Evolutionary conservation across 1,284 basidiomycete species (phyloP).

Genomic region (Grifola frondosa): DNA sequence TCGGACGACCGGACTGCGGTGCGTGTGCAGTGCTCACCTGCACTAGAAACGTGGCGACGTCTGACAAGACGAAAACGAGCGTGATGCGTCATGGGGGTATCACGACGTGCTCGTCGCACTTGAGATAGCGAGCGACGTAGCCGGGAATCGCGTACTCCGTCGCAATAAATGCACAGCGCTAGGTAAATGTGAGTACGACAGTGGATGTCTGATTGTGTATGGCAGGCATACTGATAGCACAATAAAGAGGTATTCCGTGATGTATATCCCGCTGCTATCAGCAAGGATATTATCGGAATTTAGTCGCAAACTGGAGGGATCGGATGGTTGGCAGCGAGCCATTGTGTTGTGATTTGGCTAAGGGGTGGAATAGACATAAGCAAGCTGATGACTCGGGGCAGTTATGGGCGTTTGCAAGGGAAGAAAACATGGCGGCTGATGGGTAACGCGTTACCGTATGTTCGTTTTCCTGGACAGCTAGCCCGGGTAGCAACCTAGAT

Average conservation of each 20-base stretch:
- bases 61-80: slow-evolving; percentile 52
- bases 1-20: neutral
- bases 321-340: no score
- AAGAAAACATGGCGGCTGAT: no score
- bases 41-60: slow-evolving; percentile 68
- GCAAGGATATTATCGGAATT: no score
- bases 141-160: slow-evolving; percentile 71
- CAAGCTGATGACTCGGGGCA: no score
- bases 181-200: neutral
- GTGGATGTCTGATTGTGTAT: no score
- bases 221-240: slow-evolving; percentile 50
- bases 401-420: no score
- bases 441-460: no score
- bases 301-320: no score
- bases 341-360: no score
- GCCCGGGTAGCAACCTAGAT: no score
- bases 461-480: no score
- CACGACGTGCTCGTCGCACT: slow-evolving; percentile 51
- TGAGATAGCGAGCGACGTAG: slow-evolving; percentile 53
- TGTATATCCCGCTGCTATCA: slow-evolving; percentile 39
- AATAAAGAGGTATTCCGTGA: slow-evolving; percentile 86
- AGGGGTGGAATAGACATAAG: no score
- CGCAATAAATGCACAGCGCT: slow-evolving; percentile 77
- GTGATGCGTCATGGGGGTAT: slow-evolving; percentile 55
- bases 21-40: slow-evolving; percentile 38